Conservation (phyloP, 2,329 filamentous ascomycete genomes). For the Setomelanomma holmii region DNA sequence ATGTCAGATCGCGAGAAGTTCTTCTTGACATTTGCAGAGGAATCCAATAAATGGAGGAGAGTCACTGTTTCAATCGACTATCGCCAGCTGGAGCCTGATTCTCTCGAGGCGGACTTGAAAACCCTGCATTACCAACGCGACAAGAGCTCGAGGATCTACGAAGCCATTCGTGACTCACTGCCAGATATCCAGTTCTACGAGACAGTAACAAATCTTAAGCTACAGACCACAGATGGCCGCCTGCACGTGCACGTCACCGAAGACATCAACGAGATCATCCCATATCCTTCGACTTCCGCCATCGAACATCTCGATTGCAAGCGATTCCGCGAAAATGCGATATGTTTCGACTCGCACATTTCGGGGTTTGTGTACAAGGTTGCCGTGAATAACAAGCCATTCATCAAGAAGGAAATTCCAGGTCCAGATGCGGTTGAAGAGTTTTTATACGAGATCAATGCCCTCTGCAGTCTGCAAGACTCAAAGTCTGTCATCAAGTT, state of each 20-base stretch:
- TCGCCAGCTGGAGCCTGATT: conserved; percentile 77
- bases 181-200: conserved; percentile 95
- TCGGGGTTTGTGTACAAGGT: conserved; percentile 99
- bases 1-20: conserved; percentile 94
- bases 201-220: conserved; percentile 92
- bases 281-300: conserved; percentile 76
- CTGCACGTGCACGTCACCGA: conserved; percentile 98
- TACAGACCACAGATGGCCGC: conserved; percentile 85
- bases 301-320: conserved; percentile 71
- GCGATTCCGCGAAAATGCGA: conserved; percentile 72
- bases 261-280: conserved; percentile 92
- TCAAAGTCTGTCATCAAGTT: conserved; percentile 83
- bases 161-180: conserved; percentile 90
- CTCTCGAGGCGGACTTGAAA: conserved; percentile 83
- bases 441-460: conserved; percentile 97
- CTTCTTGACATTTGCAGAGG: conserved; percentile 92
- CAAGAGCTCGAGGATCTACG: conserved; percentile 92
- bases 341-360: conserved; percentile 89
- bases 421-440: conserved; percentile 95
- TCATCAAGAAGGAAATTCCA: conserved; percentile 98
- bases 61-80: conserved; percentile 96
- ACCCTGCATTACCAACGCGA: conserved; percentile 83
- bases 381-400: conserved; percentile 68
- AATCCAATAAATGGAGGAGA: conserved; percentile 78
- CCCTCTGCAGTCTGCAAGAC: conserved; percentile 77